These are phyloP conservation scores for Moesziomyces antarcticus DNA, from an alignment of 1,284 basidiomycete species.

Conservation along the genomic window DNA sequence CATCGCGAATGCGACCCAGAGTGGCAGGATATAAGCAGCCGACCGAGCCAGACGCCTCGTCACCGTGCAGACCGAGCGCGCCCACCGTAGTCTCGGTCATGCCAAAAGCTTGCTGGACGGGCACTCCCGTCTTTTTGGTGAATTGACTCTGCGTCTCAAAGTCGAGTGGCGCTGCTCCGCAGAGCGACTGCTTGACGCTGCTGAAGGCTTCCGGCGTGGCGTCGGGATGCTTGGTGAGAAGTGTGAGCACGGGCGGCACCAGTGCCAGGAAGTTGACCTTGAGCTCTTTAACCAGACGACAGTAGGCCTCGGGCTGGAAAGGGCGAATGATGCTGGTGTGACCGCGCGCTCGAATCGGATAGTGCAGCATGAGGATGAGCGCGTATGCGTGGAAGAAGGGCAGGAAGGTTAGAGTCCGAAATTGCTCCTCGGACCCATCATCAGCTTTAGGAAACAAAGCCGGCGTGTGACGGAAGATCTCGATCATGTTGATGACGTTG, in stretches of 20 bases:
- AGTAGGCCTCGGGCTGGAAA: conserved; percentile 34
- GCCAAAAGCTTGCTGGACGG: conserved; percentile 46
- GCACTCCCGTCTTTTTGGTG: conserved; percentile 30
- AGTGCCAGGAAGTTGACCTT: conserved; percentile 25
- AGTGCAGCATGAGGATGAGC: conserved; percentile 18
- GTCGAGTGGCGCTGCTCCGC: conserved; percentile 48
- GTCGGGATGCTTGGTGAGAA: conserved; percentile 27
- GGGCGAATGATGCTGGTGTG: conserved; percentile 28
- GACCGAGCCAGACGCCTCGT: conserved; percentile 29
- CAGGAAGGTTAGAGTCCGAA: conserved; percentile 36
- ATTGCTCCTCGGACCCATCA: background rate
- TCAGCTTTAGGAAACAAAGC: conserved; percentile 15
- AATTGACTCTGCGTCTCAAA: conserved; percentile 32
- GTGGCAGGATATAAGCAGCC: conserved; percentile 40
- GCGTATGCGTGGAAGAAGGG: conserved; percentile 53
- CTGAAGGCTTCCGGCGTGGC: conserved; percentile 16
- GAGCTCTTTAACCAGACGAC: conserved; percentile 24
- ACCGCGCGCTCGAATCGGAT: conserved; percentile 12
- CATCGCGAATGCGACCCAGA: conserved; percentile 35
- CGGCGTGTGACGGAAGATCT: conserved; percentile 23
- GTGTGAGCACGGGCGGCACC: conserved; percentile 43
- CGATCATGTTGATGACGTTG: conserved; percentile 45
- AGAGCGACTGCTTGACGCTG: conserved; percentile 21
- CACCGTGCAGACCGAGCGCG: conserved; percentile 28
- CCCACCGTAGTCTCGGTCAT: conserved; percentile 55